These are phyloP conservation scores for Chlorella ohadii DNA, from an alignment of 139 green algal genomes.

Conservation along the genomic window DNA sequence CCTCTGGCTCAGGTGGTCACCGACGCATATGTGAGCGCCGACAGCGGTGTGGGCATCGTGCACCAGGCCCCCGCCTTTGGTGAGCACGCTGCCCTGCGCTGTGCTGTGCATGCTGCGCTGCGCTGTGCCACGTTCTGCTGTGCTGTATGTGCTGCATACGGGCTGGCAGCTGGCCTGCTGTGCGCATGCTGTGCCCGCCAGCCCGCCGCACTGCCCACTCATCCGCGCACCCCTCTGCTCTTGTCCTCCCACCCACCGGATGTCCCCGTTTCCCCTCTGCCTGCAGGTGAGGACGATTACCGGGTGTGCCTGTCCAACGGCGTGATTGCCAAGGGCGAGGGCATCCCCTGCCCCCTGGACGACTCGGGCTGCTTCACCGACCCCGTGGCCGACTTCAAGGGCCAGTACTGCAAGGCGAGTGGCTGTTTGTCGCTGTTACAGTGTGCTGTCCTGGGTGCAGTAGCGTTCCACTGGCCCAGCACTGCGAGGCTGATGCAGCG, in stretches of 20 bases:
- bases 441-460: too few relatives aligned
- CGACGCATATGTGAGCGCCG: conserved; percentile 95
- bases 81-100: background rate
- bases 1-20: conserved; percentile 59
- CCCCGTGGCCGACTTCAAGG: conserved; percentile 84
- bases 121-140: background rate
- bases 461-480: too few relatives aligned
- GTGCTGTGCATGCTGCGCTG: background rate
- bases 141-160: background rate
- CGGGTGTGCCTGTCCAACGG: conserved; percentile 91
- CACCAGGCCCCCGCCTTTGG: conserved; percentile 97
- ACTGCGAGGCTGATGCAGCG: too few relatives aligned
- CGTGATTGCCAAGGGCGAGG: conserved; percentile 82
- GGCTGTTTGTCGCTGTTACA: too few relatives aligned
- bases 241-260: too few relatives aligned
- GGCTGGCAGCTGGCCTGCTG: too few relatives aligned
- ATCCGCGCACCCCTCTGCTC: too few relatives aligned
- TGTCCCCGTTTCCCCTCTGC: background rate
- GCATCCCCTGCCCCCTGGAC: conserved; percentile 92
- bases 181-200: too few relatives aligned
- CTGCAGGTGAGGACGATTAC: conserved; percentile 94
- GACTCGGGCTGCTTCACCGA: conserved; percentile 87
- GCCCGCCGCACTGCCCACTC: too few relatives aligned
- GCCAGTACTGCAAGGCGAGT: conserved; percentile 52
- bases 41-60: conserved; percentile 96